phyloP scores from a whole-genome alignment of 306 rosid genomes.

The Biancaea sappan region DNA sequence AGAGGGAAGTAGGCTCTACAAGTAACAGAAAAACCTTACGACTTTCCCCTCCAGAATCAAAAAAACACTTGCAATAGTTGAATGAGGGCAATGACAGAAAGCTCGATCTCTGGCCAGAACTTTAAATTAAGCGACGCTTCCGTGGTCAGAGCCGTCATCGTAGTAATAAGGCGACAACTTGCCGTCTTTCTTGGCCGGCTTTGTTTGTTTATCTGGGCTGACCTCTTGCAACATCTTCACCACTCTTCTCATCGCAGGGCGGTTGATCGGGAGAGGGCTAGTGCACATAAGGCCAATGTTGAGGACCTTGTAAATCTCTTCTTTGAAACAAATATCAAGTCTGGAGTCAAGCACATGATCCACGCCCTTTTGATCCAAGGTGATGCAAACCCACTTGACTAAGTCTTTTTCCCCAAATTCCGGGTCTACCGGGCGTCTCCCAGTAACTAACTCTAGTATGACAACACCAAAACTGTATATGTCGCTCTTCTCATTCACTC shows the following conservation, averaged over 20 bases:
- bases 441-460: slow-evolving; percentile 76
- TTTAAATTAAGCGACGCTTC: slow-evolving; percentile 58
- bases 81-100: too few species aligned
- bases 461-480: slow-evolving; percentile 96
- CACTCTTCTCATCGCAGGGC: slow-evolving; percentile 75
- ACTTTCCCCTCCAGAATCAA: slow-evolving; percentile 27
- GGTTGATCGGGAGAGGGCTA: slow-evolving; percentile 82
- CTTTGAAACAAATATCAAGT: slow-evolving; percentile 77
- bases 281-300: slow-evolving; percentile 92
- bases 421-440: slow-evolving; percentile 80
- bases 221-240: slow-evolving; percentile 75
- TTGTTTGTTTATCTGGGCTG: slow-evolving; percentile 44
- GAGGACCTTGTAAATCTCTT: slow-evolving; percentile 79
- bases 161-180: slow-evolving; percentile 66
- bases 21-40: slow-evolving; percentile 29
- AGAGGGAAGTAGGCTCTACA: slow-evolving; percentile 35
- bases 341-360: slow-evolving; percentile 73
- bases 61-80: slow-evolving; percentile 7
- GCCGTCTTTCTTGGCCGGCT: slow-evolving; percentile 52
- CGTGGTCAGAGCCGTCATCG: slow-evolving; percentile 66
- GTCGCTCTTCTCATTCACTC: slow-evolving; percentile 97
- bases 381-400: slow-evolving; percentile 95
- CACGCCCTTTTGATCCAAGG: slow-evolving; percentile 77
- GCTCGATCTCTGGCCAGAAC: too few species aligned
- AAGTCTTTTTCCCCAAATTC: slow-evolving; percentile 93